Base-by-base conservation (phyloP, 371 early-diverging fungal species). In the Umbelopsis sp. region DNA sequence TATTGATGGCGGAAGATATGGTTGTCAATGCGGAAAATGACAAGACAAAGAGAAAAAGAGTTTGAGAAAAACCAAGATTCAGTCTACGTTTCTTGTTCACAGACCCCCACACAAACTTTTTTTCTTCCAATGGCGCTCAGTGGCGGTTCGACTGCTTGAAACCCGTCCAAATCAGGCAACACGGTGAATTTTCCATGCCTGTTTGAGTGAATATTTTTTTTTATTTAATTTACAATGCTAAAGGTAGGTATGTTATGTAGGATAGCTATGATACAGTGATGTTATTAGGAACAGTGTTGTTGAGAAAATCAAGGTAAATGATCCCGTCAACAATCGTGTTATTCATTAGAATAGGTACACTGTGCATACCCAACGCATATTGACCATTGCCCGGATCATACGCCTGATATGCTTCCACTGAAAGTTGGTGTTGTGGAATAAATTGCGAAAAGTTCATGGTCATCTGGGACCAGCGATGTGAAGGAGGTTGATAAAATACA, bases 311-410 rank as follows among this genome's bases (percentile, higher is more conserved):
- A 57, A 29, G 18, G 57, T 35, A 57, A 3, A 57, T 18, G 11
- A n/a, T 57, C 18, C 57, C 57, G 18, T 57, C 57, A 1, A 57
- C n/a, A 0, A 37, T 35, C 10, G 35, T 57, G 18, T 57, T 57
- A 32, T 57, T 57, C 57, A 57, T 11, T 35, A 57, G 35, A 12
- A 57, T 57, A 1, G 57, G 57, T 1, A 57, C 57, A 14, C 57
- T 57, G 3, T 57, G 57, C 57, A 57, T 57, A 16, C 57, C 57
- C 18, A 57, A 35, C 9, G 57, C 57, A 35, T 57, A 57, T 57
- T 57, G 11, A 0, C 57, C 57, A 57, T 57, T 57, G 16, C 1
- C 29, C 14, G 57, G 35, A 16, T 57, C 57, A 35, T 57, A 57
- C 7, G 35, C 1, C 57, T 57, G 57, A n/a, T 57, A 57, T 35